A percentile compares a stretch with the other conserved stretches of the same genome.
Conservation (phyloP, 2,329 filamentous ascomycete species). For the Alternaria sp. region DNA sequence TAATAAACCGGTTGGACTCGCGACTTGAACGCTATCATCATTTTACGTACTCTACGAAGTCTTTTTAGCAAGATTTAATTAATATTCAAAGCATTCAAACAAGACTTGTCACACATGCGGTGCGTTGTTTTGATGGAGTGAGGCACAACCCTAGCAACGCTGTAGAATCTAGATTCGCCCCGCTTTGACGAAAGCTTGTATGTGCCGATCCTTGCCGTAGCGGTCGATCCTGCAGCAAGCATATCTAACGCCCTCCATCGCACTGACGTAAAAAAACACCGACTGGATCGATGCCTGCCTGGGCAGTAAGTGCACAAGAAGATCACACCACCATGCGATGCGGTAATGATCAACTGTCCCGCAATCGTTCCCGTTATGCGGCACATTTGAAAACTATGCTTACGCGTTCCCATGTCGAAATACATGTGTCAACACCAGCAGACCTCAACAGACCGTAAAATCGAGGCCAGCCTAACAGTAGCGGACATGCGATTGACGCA, state of each 20-base stretch:
- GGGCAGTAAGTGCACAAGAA: background rate
- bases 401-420: background rate
- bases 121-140: background rate
- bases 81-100: background rate
- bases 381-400: background rate
- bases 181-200: background rate
- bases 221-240: background rate
- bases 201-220: constrained; percentile 1
- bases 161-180: constrained; percentile 1
- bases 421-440: background rate
- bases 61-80: background rate
- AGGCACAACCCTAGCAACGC: background rate
- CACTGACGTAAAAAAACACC: background rate
- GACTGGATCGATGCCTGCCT: background rate
- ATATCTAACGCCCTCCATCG: background rate
- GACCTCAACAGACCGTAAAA: background rate
- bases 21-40: background rate
- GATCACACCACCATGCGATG: background rate
- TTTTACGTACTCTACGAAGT: background rate
- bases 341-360: background rate
- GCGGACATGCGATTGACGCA: background rate
- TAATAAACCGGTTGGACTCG: background rate
- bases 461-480: background rate
- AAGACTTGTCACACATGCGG: background rate
- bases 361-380: background rate